A percentile compares a stretch with the other conserved stretches of the same genome.
phyloP scores from a whole-genome alignment of 495 filamentous ascomycete genomes.

The Daldinia grandis region DNA sequence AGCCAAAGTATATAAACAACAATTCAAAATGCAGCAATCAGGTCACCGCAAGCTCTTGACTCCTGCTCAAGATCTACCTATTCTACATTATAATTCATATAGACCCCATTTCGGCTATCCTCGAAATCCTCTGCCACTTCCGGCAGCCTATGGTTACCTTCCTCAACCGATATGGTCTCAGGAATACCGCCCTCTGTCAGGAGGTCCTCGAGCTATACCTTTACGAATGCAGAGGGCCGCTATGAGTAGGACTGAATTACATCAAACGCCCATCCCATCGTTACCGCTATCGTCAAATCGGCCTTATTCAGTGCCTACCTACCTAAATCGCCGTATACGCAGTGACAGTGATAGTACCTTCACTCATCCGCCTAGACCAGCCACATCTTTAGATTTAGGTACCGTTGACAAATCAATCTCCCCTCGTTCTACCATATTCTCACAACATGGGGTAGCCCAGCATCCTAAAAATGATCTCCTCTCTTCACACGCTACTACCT shows the following conservation, averaged over 20 bases:
- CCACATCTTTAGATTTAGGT: conserved; percentile 18
- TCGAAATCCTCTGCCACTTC: conserved; percentile 1
- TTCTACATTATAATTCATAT: conserved; percentile 4
- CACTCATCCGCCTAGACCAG: conserved; percentile 18
- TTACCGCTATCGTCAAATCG: conserved; percentile 8
- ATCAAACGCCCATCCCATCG: conserved; percentile 18
- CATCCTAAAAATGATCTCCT: background rate
- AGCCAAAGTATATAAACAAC: background rate
- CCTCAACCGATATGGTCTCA: conserved; percentile 14
- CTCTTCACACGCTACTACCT: background rate
- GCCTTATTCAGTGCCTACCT: conserved; percentile 30
- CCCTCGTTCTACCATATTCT: background rate
- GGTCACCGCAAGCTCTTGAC: conserved; percentile 6
- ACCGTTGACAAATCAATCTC: conserved; percentile 10
- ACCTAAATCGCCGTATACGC: background rate
- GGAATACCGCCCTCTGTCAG: conserved; percentile 5
- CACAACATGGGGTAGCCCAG: background rate
- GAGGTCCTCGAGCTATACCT: conserved; percentile 24
- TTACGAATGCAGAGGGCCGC: conserved; percentile 22
- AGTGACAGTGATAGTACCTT: background rate
- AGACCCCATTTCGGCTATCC: conserved; percentile 5
- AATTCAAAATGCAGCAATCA: conserved; percentile 13
- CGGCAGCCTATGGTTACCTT: conserved; percentile 23
- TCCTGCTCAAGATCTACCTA: conserved; percentile 9
- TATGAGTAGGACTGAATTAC: conserved; percentile 6